Evolutionary conservation across 129 eudicot genomes (phyloP).

Genomic region (Silybum marianum): DNA sequence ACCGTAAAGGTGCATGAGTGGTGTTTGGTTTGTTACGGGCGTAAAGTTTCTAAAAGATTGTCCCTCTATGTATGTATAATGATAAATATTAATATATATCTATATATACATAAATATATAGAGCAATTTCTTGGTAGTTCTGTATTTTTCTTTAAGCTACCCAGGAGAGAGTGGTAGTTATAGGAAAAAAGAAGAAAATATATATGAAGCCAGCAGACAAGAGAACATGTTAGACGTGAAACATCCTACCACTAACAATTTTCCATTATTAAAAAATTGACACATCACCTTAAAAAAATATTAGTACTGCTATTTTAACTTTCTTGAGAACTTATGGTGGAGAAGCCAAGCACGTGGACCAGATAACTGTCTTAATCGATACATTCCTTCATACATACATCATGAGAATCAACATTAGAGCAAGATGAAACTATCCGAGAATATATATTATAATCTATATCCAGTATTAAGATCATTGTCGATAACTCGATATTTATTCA

Average conservation of each 20-base stretch:
- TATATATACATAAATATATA: too few relatives aligned
- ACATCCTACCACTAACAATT: neutral
- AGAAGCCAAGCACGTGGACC: neutral
- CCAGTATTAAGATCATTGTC: neutral
- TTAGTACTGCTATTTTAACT: neutral
- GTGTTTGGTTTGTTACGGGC: too few relatives aligned
- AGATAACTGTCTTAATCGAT: neutral
- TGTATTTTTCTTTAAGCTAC: neutral
- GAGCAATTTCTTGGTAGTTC: neutral
- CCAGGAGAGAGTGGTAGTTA: neutral
- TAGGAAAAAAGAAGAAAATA: too few relatives aligned
- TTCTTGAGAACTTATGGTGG: neutral
- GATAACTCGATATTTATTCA: constrained; percentile 5
- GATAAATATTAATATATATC: too few relatives aligned
- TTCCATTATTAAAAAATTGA: neutral
- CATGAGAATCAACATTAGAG: neutral
- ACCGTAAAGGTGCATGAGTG: too few relatives aligned
- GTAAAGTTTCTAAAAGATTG: too few relatives aligned
- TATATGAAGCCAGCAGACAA: neutral
- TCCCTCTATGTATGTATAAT: too few relatives aligned
- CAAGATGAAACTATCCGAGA: neutral
- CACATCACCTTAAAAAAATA: neutral
- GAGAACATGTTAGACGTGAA: neutral
- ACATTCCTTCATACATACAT: neutral
- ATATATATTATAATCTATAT: neutral